Conservation (phyloP, 176 grass and related monocot species). For the Zoysia pacifica region DNA sequence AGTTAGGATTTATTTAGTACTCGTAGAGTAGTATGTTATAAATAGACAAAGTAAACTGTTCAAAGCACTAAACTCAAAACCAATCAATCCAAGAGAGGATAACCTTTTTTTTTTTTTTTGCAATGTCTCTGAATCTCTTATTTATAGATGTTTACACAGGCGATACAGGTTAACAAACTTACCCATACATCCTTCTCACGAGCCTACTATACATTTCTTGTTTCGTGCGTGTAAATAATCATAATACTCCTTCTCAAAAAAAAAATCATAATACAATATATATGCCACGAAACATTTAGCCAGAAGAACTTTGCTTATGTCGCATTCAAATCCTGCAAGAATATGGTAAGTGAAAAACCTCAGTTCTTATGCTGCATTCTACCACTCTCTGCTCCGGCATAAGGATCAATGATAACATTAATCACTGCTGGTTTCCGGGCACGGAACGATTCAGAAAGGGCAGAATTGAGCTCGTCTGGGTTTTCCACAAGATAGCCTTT, state of each 20-base stretch:
- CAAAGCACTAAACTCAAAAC: too few species aligned
- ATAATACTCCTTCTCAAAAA: neutral
- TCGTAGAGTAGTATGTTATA: too few species aligned
- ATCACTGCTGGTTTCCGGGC: conserved; percentile 75
- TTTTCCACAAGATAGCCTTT: conserved; percentile 71
- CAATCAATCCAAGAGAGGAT: too few species aligned
- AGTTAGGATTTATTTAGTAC: too few species aligned
- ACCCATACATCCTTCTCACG: neutral
- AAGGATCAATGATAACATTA: conserved; percentile 84
- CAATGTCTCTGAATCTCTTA: neutral
- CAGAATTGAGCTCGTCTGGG: conserved; percentile 71
- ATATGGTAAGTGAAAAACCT: conserved; percentile 27
- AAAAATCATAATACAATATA: neutral
- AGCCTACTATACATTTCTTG: conserved; percentile 1
- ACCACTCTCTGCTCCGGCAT: conserved; percentile 81
- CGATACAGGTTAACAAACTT: neutral
- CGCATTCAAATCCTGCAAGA: neutral
- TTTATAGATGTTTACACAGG: neutral
- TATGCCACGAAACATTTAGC: neutral
- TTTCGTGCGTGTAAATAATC: neutral
- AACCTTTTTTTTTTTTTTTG: neutral
- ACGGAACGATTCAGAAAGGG: conserved; percentile 69
- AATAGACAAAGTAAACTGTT: too few species aligned
- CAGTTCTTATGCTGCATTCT: conserved; percentile 98
- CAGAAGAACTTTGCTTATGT: conserved; percentile 5